These are phyloP conservation scores for Trichosporon ovoides DNA, from an alignment of 1,284 basidiomycete genomes.

Conservation along the genomic window DNA sequence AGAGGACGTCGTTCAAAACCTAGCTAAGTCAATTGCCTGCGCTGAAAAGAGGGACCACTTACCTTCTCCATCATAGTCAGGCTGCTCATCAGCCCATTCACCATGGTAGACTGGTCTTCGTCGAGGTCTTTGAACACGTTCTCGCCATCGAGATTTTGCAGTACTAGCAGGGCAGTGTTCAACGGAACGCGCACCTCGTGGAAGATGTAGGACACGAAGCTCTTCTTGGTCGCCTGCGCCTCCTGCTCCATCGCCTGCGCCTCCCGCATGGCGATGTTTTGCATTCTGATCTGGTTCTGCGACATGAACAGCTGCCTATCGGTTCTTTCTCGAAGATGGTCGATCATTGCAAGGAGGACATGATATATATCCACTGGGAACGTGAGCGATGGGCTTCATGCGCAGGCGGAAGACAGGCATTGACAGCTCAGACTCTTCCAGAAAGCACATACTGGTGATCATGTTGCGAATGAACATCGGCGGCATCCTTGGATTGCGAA, in stretches of 20 bases:
- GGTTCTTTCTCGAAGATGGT: constrained; percentile 50
- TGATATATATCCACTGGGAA: constrained; percentile 40
- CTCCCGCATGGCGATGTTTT: constrained; percentile 66
- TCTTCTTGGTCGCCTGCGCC: constrained; percentile 68
- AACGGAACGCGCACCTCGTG: constrained; percentile 77
- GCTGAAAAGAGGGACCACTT: neutral
- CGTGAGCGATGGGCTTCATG: neutral
- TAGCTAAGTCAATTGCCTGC: neutral
- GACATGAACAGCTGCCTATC: constrained; percentile 61
- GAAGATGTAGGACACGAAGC: constrained; percentile 67
- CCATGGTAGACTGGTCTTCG: constrained; percentile 43
- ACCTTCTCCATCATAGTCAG: constrained; percentile 65
- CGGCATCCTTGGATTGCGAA: constrained; percentile 40
- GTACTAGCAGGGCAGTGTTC: constrained; percentile 79
- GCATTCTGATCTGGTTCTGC: constrained; percentile 67
- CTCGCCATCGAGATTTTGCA: constrained; percentile 79
- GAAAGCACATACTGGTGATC: constrained; percentile 30
- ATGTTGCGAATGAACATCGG: constrained; percentile 48
- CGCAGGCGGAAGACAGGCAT: neutral
- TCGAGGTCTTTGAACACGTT: constrained; percentile 39
- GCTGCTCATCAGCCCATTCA: constrained; percentile 61
- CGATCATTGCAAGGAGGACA: constrained; percentile 42
- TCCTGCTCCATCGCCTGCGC: constrained; percentile 78
- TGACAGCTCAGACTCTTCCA: constrained; percentile 11
- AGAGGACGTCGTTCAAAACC: constrained; percentile 78